Evolutionary conservation across 2,329 filamentous ascomycete species (phyloP).

Genomic region (Simplicillium sp.): DNA sequence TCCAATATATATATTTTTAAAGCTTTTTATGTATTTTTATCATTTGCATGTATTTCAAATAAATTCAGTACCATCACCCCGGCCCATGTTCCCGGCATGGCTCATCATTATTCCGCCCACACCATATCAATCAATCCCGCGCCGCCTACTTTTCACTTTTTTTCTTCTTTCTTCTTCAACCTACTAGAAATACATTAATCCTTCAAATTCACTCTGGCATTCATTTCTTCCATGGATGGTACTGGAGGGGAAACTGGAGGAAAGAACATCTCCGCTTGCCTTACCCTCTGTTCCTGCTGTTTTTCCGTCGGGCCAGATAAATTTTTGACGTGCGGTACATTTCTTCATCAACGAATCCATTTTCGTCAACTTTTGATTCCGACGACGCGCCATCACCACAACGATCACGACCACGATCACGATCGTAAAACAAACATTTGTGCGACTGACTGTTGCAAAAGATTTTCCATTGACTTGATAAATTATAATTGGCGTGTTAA

Average conservation of each 20-base stretch:
- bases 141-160: conserved; percentile 5
- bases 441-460: background rate
- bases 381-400: background rate
- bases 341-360: conserved; percentile 1
- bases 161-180: conserved; percentile 21
- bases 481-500: background rate
- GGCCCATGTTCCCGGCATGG: too few relatives aligned
- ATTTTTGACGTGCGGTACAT: conserved; percentile 25
- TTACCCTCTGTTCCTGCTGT: conserved; percentile 39
- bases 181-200: conserved; percentile 36
- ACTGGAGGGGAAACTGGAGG: conserved; percentile 65
- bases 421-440: background rate
- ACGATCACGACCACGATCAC: background rate
- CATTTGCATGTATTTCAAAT: too few relatives aligned
- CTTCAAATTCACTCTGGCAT: conserved; percentile 63
- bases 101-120: too few relatives aligned
- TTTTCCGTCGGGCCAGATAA: conserved; percentile 24
- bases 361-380: background rate
- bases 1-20: too few relatives aligned
- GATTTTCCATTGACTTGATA: background rate
- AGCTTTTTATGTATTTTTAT: too few relatives aligned
- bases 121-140: conserved; percentile 1
- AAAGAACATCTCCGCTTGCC: conserved; percentile 39
- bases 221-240: conserved; percentile 40
- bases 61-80: too few relatives aligned